A percentile compares a stretch with the other conserved stretches of the same genome.
Conservation (phyloP, 2,329 filamentous ascomycete genomes). For the Epicoccum nigrum region DNA sequence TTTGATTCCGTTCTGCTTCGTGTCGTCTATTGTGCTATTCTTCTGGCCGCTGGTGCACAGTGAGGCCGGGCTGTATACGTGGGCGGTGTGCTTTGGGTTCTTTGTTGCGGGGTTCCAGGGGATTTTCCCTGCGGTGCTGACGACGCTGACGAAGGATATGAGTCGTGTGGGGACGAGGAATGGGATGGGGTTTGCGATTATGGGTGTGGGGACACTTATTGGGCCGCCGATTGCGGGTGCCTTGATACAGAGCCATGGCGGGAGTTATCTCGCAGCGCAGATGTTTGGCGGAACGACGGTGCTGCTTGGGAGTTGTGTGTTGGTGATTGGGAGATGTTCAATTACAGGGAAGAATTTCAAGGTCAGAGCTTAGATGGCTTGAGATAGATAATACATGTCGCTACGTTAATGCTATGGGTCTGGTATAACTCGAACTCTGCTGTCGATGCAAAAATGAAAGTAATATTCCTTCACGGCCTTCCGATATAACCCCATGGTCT, state of each 20-base stretch:
- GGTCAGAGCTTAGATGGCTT: constrained; percentile 26
- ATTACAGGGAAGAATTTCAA: constrained; percentile 39
- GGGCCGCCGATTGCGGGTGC: constrained; percentile 57
- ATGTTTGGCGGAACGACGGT: constrained; percentile 47
- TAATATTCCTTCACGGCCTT: no score
- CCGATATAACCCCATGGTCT: no score
- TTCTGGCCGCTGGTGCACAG: constrained; percentile 62
- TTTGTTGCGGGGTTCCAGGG: constrained; percentile 54
- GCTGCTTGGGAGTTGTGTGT: constrained; percentile 33
- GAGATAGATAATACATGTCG: no score
- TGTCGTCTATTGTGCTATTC: constrained; percentile 58
- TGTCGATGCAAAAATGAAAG: no score
- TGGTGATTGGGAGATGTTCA: constrained; percentile 37
- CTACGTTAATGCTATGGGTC: no score
- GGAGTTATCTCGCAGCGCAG: constrained; percentile 54
- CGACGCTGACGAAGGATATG: constrained; percentile 54
- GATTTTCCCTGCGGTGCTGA: constrained; percentile 53
- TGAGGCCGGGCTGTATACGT: constrained; percentile 49
- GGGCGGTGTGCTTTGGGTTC: constrained; percentile 54
- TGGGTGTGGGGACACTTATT: constrained; percentile 53
- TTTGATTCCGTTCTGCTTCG: constrained; percentile 57
- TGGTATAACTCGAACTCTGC: no score
- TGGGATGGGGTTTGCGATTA: constrained; percentile 56
- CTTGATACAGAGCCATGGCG: constrained; percentile 49
- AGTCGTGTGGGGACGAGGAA: constrained; percentile 55